Percentiles rank a stretch among this genome's conserved stretches.
Evolutionary conservation across 2,329 filamentous ascomycete species (phyloP).

Genomic region (Exophiala bonariae): DNA sequence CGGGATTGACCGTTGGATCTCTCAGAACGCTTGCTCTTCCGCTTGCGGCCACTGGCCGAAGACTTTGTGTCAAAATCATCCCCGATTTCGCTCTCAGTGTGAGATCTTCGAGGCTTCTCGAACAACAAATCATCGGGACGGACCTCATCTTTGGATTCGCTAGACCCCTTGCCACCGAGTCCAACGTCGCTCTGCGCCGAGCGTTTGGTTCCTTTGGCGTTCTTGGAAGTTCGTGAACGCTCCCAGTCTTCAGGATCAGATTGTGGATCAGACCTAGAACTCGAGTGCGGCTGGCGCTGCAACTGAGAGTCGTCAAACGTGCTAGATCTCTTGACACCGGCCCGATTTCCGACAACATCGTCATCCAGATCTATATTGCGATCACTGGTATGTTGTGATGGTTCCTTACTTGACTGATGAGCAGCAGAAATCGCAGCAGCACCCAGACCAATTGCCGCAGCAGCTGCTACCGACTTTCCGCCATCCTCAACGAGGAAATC

Average conservation of each 20-base stretch:
- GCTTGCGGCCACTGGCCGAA: constrained; percentile 30
- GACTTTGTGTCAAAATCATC: constrained; percentile 29
- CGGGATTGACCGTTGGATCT: constrained; percentile 37
- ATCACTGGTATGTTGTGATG: background rate
- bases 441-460: constrained; percentile 6
- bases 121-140: constrained; percentile 6
- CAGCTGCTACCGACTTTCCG: background rate
- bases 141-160: background rate
- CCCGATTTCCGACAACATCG: background rate
- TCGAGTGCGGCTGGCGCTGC: constrained; percentile 3
- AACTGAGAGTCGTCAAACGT: constrained; percentile 9
- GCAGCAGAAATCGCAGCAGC: constrained; percentile 4
- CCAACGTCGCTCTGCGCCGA: constrained; percentile 18
- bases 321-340: constrained; percentile 1
- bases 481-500: constrained; percentile 13
- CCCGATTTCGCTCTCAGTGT: constrained; percentile 16
- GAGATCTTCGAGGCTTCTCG: constrained; percentile 17
- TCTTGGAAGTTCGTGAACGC: constrained; percentile 9
- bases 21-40: constrained; percentile 35
- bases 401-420: background rate
- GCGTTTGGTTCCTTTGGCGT: constrained; percentile 7
- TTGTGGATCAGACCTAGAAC: constrained; percentile 10
- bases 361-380: background rate
- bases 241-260: constrained; percentile 25
- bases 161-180: background rate